Percentiles rank a stretch among this genome's conserved stretches.
Conservation (phyloP, 257 asterid genomes). For the Datura wrightii region DNA sequence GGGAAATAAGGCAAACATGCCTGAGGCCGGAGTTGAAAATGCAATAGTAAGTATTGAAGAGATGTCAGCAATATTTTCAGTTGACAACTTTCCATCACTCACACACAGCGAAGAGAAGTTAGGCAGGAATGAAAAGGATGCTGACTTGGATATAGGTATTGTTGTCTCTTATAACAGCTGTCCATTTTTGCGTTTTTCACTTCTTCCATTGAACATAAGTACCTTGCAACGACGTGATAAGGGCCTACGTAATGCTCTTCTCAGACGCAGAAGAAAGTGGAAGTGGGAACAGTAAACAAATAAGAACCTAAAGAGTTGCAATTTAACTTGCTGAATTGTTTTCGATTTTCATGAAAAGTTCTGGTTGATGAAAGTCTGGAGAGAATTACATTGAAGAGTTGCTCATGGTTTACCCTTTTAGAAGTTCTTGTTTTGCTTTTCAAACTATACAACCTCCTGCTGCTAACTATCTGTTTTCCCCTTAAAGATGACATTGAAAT, state of each 20-base stretch:
- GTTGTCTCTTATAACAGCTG: neutral
- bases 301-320: neutral
- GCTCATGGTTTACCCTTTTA: neutral
- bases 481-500: conserved; percentile 78
- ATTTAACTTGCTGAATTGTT: neutral
- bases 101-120: conserved; percentile 53
- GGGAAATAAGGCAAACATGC: conserved; percentile 56
- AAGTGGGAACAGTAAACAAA: neutral
- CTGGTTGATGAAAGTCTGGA: neutral
- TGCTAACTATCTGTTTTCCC: neutral
- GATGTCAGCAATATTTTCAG: conserved; percentile 60
- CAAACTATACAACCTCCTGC: neutral
- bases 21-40: conserved; percentile 56
- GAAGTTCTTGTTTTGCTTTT: neutral
- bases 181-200: neutral
- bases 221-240: conserved; percentile 4
- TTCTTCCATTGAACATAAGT: neutral
- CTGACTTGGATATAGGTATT: conserved; percentile 78
- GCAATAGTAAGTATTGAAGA: conserved; percentile 61
- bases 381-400: neutral
- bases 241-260: neutral
- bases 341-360: neutral
- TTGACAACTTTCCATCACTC: conserved; percentile 59
- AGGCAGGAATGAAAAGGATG: conserved; percentile 47
- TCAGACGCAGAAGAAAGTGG: neutral